A percentile compares a stretch with the other conserved stretches of the same genome.
Evolutionary conservation across 1,284 basidiomycete species (phyloP).

Genomic region (Lignosus rhinocerotis): DNA sequence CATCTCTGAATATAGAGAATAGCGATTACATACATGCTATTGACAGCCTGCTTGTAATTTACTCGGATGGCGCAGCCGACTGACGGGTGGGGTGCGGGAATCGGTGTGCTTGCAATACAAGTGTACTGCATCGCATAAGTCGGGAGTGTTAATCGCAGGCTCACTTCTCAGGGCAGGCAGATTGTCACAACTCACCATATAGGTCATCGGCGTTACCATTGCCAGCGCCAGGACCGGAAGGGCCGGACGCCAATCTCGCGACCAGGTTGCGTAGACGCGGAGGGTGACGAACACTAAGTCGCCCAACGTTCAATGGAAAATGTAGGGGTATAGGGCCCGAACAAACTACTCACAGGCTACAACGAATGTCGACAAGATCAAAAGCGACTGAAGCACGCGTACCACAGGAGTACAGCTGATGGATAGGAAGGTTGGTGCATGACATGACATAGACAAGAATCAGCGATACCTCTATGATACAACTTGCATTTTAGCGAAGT

Average conservation of each 20-base stretch:
- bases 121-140: slow-evolving; percentile 12
- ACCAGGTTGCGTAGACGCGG: slow-evolving; percentile 15
- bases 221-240: slow-evolving; percentile 14
- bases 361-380: slow-evolving; percentile 2
- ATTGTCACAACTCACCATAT: slow-evolving; percentile 10
- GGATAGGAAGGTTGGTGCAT: neutral
- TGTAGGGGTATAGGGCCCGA: neutral
- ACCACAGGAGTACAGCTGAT: slow-evolving; percentile 11
- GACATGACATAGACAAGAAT: neutral
- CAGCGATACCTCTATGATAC: neutral
- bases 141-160: neutral
- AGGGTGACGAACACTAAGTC: slow-evolving; percentile 9
- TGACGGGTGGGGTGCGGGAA: slow-evolving; percentile 20
- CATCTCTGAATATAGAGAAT: neutral
- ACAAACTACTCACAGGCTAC: slow-evolving; percentile 1
- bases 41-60: neutral
- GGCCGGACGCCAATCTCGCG: slow-evolving; percentile 15
- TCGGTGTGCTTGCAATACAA: slow-evolving; percentile 5
- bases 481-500: neutral
- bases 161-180: neutral
- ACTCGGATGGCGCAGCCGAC: slow-evolving; percentile 20
- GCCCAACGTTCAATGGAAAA: neutral
- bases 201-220: slow-evolving; percentile 12
- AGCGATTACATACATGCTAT: slow-evolving; percentile 12
- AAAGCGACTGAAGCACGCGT: slow-evolving; percentile 7